Evolutionary conservation across 306 rosid genomes (phyloP).

Genomic region (Trifolium repens): DNA sequence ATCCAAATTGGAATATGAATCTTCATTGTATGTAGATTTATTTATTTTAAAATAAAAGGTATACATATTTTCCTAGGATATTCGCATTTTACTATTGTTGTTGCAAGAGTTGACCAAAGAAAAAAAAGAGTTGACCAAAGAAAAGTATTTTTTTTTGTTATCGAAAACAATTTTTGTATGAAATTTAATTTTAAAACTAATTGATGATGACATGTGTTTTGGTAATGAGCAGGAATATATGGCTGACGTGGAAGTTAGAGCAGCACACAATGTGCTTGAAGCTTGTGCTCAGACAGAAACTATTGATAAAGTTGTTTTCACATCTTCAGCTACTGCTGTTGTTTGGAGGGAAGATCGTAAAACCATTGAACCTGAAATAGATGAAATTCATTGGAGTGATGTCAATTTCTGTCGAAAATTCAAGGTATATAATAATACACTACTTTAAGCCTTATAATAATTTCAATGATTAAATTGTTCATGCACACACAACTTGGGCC

Average conservation of each 20-base stretch:
- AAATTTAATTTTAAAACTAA: neutral
- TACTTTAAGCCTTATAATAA: neutral
- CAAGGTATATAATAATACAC: constrained; percentile 53
- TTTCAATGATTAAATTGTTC: neutral
- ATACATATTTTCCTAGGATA: too few species aligned
- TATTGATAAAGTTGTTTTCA: constrained; percentile 76
- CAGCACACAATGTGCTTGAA: constrained; percentile 93
- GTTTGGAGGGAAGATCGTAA: constrained; percentile 80
- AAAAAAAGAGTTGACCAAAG: too few species aligned
- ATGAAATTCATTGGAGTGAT: constrained; percentile 82
- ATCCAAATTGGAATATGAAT: too few species aligned
- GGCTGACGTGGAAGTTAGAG: constrained; percentile 92
- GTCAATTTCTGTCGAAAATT: constrained; percentile 78
- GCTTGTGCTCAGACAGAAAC: constrained; percentile 92
- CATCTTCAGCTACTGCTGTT: constrained; percentile 79
- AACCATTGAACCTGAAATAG: constrained; percentile 56
- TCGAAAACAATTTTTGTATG: too few species aligned
- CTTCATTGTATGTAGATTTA: neutral
- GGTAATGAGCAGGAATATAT: constrained; percentile 59
- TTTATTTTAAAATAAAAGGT: too few species aligned
- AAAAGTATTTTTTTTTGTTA: too few species aligned
- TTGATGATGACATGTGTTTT: neutral
- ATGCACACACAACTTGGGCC: too few species aligned
- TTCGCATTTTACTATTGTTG: too few species aligned
- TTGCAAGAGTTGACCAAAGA: too few species aligned